Evolutionary conservation across 129 eudicot species (phyloP).

Genomic region (Tagetes erecta): DNA sequence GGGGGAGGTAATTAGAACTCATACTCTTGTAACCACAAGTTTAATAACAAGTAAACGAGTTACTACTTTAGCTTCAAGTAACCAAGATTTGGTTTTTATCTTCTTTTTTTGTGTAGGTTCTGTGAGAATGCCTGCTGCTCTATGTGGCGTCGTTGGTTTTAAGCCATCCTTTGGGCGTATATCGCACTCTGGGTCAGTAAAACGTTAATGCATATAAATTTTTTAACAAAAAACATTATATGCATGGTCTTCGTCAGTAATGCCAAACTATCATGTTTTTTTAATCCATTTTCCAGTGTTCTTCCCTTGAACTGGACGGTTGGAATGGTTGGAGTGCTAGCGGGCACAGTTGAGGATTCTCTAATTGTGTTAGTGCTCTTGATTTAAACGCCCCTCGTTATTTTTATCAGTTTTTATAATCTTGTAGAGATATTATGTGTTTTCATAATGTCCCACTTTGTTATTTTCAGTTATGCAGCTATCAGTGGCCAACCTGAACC

Average conservation of each 20-base stretch:
- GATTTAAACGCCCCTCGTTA: background rate
- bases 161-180: conserved; percentile 91
- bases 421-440: background rate
- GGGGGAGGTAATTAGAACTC: conserved; percentile 75
- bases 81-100: conserved; percentile 14
- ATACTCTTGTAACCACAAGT: conserved; percentile 15
- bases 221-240: background rate
- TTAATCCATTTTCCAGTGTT: conserved; percentile 47
- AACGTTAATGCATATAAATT: background rate
- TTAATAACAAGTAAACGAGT: background rate
- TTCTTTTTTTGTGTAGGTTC: conserved; percentile 58
- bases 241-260: conserved; percentile 2
- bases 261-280: background rate
- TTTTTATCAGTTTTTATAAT: background rate
- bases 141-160: conserved; percentile 91
- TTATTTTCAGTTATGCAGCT: conserved; percentile 79
- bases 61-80: background rate
- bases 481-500: conserved; percentile 59
- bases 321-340: conserved; percentile 94
- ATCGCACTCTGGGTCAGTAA: conserved; percentile 74
- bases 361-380: conserved; percentile 63
- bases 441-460: conserved; percentile 2
- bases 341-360: conserved; percentile 94
- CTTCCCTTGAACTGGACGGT: conserved; percentile 95
- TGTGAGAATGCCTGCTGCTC: conserved; percentile 95